Percentiles rank a stretch among this genome's conserved stretches.
phyloP scores from a whole-genome alignment of 2,329 filamentous ascomycete species.

The Hortaea sp. region DNA sequence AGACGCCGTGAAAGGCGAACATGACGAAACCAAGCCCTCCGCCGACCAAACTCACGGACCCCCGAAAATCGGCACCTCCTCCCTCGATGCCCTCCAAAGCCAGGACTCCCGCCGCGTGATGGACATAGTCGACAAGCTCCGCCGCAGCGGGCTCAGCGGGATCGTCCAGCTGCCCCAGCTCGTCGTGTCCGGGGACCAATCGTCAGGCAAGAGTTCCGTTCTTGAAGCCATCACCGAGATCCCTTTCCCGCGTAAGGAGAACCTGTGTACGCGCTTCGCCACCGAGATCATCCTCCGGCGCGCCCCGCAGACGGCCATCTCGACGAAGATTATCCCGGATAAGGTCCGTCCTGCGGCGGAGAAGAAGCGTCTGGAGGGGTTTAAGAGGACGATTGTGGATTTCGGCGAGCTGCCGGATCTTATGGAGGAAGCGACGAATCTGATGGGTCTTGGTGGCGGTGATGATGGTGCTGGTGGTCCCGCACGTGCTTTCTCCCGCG shows the following conservation, averaged over 20 bases:
- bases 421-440: conserved; percentile 42
- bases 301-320: conserved; percentile 9
- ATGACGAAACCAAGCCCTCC: not conserved
- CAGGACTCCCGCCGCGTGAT: conserved; percentile 40
- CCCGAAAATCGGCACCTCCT: not conserved
- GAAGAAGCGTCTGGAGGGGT: conserved; percentile 23
- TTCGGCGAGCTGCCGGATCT: conserved; percentile 37
- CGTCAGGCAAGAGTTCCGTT: conserved; percentile 54
- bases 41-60: not conserved
- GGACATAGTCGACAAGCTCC: conserved; percentile 44
- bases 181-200: conserved; percentile 52
- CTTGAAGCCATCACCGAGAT: conserved; percentile 55
- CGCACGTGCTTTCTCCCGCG: conserved; percentile 30
- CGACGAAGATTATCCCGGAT: conserved; percentile 20
- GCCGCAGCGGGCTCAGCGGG: conserved; percentile 34
- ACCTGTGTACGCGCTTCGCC: conserved; percentile 50
- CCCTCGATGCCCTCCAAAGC: conserved; percentile 27
- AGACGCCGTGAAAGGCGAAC: not conserved
- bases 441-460: conserved; percentile 38
- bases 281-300: conserved; percentile 49
- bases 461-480: conserved; percentile 1
- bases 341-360: conserved; percentile 14
- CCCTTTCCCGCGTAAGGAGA: conserved; percentile 47
- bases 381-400: conserved; percentile 20
- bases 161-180: conserved; percentile 24